Percentiles rank a stretch among this genome's conserved stretches.
Conservation (phyloP, 2,329 filamentous ascomycete species). For the Pestalotiopsis sp. region DNA sequence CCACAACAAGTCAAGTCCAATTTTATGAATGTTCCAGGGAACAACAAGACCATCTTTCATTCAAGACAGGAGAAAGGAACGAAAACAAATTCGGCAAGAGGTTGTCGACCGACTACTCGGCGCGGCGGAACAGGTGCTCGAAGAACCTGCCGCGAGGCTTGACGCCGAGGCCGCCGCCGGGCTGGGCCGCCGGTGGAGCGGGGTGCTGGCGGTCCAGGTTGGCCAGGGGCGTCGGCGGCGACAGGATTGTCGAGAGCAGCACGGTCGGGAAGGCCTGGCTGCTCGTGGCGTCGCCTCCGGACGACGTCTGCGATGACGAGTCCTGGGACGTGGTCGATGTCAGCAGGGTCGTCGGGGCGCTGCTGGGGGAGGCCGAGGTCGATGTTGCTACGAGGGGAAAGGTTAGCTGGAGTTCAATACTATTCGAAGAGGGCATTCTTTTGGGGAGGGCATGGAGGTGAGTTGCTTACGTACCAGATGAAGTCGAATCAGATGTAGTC, state of each 20-base stretch:
- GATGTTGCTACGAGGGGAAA: neutral
- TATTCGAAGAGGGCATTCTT: neutral
- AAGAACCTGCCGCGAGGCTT: neutral
- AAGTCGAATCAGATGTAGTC: neutral
- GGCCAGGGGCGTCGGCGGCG: neutral
- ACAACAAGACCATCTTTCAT: no score
- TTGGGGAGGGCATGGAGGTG: neutral
- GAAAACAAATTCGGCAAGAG: no score
- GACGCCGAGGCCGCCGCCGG: neutral
- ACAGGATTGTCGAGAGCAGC: neutral
- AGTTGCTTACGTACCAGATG: neutral
- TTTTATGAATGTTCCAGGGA: no score
- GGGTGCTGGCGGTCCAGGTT: neutral
- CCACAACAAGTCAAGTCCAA: neutral
- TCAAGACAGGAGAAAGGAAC: no score
- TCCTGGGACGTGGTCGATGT: conserved; percentile 23
- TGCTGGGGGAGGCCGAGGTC: conserved; percentile 12
- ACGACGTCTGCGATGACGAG: no score
- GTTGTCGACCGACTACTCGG: neutral
- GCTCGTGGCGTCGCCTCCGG: neutral
- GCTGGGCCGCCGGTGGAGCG: neutral
- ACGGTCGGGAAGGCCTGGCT: neutral
- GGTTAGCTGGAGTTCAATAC: neutral
- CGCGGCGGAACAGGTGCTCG: neutral
- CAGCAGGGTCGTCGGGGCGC: conserved; percentile 25